Evolutionary conservation across 2,329 filamentous ascomycete genomes (phyloP), one percentile per base, ranked within the genome.

Genomic region (Cylindrodendrum hubeiense): DNA sequence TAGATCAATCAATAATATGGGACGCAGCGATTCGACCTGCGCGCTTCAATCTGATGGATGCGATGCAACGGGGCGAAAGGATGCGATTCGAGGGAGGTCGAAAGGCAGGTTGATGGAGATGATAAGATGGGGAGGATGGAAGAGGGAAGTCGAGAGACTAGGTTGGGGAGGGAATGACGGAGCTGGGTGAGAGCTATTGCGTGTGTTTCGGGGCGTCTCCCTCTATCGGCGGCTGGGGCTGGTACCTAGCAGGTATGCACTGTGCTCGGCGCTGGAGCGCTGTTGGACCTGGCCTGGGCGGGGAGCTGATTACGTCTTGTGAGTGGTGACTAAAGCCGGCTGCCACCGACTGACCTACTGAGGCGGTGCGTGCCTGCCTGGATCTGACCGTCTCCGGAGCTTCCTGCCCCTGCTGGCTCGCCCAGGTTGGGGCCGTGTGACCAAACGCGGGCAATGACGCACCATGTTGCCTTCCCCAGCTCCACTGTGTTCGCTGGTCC

Each of bases 131-230:
- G 46, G 65, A 60, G 63, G 72, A 67, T 70, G 70, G 65, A 64
- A 57, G 65, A 67, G 68, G 67, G 60, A 69, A 57, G 57, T 69
- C 15, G 60, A 39, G 55, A 24, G 33, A 24, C 26, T 41, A 53
- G 60, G 46, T 55, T 53, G 54, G 47, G 28, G 54, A 60, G 61
- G 53, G 55, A 71, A 72, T 73, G 66, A 73, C 71, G 70, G 69
- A 71, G 71, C 68, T 71, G 72, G 69, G 71, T 56, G 65, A 67
- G 66, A 68, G 67, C 60, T 64, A 66, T 74, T 74, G 72, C 68
- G 71, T 63, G 65, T 74, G 71, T 64, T 67, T 66, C 68, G 68
- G 72, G 69, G 44, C 37, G 53, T 22, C 34, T 46, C 46, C 69
- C 64, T 70, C 67, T 71, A 71, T 74, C 72, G 67, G 69, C 65